Percentiles rank a stretch among this genome's conserved stretches.
These are phyloP conservation scores for Xylaria sp. DNA, from an alignment of 2,329 filamentous ascomycete species.

Conservation along the genomic window DNA sequence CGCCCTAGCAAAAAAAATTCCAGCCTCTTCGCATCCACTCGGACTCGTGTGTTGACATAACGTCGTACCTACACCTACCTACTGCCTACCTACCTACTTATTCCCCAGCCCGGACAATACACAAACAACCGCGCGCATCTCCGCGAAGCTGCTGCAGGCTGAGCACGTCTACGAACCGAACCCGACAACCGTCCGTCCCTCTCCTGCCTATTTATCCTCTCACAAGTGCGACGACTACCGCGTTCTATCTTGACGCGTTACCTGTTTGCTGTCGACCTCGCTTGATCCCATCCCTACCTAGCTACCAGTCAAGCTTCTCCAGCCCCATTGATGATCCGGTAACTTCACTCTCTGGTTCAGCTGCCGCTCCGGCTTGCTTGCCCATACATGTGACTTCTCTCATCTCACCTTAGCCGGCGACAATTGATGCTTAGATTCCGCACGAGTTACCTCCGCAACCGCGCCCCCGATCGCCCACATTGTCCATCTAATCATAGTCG, in stretches of 20 bases:
- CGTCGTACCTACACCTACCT: not conserved
- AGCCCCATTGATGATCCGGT: slow-evolving; percentile 42
- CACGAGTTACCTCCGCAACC: not conserved
- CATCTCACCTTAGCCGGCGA: not conserved
- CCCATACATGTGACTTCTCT: slow-evolving; percentile 11
- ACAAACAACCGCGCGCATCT: slow-evolving; percentile 18
- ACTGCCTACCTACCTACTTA: too few relatives aligned
- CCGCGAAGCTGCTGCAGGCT: slow-evolving; percentile 13
- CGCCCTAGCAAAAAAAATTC: slow-evolving; percentile 29
- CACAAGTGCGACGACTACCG: not conserved
- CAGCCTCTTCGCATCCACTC: slow-evolving; percentile 33
- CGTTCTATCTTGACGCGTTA: slow-evolving; percentile 7
- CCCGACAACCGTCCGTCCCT: not conserved
- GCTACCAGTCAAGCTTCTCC: slow-evolving; percentile 7
- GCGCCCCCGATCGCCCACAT: not conserved
- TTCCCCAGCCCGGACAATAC: not conserved
- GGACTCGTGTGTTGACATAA: slow-evolving; percentile 12
- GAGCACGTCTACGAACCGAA: slow-evolving; percentile 8
- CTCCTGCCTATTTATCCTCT: not conserved
- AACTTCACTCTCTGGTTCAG: slow-evolving; percentile 34
- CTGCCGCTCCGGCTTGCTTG: slow-evolving; percentile 36
- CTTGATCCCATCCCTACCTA: not conserved
- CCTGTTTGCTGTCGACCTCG: not conserved
- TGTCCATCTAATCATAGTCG: slow-evolving; percentile 6
- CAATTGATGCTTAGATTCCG: slow-evolving; percentile 14